Conservation (phyloP, 257 asterid species). For the Fraxinus quadrangulata region DNA sequence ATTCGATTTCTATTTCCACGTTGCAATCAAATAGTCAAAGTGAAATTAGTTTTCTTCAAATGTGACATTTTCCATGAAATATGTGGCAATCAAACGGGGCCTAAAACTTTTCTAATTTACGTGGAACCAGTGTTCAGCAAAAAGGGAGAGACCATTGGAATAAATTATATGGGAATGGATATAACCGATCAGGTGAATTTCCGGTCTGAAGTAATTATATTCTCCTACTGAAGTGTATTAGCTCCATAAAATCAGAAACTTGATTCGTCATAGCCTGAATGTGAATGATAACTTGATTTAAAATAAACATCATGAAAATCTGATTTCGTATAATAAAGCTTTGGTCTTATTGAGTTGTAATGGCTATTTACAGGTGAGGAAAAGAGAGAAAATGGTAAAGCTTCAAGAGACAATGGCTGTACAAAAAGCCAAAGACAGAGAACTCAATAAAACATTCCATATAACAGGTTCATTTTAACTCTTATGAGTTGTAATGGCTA, state of each 20-base stretch:
- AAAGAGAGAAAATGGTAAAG: conserved; percentile 81
- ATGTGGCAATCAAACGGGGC: no score
- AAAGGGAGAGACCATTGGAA: conserved; percentile 80
- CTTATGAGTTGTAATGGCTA: not conserved
- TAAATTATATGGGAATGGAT: conserved; percentile 96
- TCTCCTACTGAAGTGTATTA: not conserved
- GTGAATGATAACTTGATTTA: not conserved
- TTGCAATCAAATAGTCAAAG: no score
- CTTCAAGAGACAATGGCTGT: conserved; percentile 90
- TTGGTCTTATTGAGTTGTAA: not conserved
- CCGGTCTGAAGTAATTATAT: not conserved
- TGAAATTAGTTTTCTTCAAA: no score
- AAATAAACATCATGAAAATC: no score
- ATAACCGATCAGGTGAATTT: conserved; percentile 74
- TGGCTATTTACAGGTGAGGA: conserved; percentile 51
- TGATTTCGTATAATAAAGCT: no score
- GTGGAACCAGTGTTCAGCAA: conserved; percentile 90
- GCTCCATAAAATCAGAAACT: not conserved
- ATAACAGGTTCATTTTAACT: conserved; percentile 58
- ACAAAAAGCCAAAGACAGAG: conserved; percentile 85
- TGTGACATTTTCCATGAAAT: no score
- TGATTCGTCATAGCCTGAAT: not conserved
- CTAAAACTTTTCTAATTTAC: conserved; percentile 73
- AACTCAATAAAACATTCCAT: conserved; percentile 83
- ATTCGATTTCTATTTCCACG: no score